A percentile compares a stretch with the other conserved stretches of the same genome.
Evolutionary conservation across 495 filamentous ascomycete genomes (phyloP).

Genomic region (Pyrenula massariospora): DNA sequence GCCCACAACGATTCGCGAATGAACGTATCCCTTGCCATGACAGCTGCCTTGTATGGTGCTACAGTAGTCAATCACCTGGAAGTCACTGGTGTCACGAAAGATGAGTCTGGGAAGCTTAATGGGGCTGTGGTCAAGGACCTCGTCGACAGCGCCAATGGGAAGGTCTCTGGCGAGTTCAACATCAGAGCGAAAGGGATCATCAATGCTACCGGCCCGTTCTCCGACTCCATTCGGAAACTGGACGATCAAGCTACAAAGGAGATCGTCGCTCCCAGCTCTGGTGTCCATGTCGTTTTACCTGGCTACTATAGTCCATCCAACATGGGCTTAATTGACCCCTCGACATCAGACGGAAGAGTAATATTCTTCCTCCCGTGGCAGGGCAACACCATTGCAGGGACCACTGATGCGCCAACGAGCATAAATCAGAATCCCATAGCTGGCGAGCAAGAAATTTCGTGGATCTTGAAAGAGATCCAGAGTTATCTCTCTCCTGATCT

Average conservation of each 20-base stretch:
- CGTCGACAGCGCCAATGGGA: slow-evolving; percentile 46
- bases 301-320: slow-evolving; percentile 90
- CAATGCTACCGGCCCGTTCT: slow-evolving; percentile 96
- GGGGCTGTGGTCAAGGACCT: slow-evolving; percentile 73
- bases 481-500: slow-evolving; percentile 88
- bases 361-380: slow-evolving; percentile 99
- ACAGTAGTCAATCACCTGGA: slow-evolving; percentile 92
- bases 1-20: slow-evolving; percentile 97
- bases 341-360: slow-evolving; percentile 88
- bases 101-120: slow-evolving; percentile 62
- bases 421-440: slow-evolving; percentile 78
- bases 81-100: slow-evolving; percentile 74
- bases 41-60: slow-evolving; percentile 82
- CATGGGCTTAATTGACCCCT: slow-evolving; percentile 94
- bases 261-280: slow-evolving; percentile 88
- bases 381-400: slow-evolving; percentile 96
- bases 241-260: slow-evolving; percentile 65
- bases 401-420: slow-evolving; percentile 78
- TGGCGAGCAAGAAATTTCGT: slow-evolving; percentile 86
- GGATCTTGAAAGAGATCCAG: slow-evolving; percentile 88
- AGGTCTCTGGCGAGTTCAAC: slow-evolving; percentile 47
- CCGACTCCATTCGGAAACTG: slow-evolving; percentile 84
- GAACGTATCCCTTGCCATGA: slow-evolving; percentile 95
- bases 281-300: slow-evolving; percentile 89
- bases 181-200: slow-evolving; percentile 86